Base-by-base conservation (phyloP, 345 rosid species). In the Lenwebbia sp. region DNA sequence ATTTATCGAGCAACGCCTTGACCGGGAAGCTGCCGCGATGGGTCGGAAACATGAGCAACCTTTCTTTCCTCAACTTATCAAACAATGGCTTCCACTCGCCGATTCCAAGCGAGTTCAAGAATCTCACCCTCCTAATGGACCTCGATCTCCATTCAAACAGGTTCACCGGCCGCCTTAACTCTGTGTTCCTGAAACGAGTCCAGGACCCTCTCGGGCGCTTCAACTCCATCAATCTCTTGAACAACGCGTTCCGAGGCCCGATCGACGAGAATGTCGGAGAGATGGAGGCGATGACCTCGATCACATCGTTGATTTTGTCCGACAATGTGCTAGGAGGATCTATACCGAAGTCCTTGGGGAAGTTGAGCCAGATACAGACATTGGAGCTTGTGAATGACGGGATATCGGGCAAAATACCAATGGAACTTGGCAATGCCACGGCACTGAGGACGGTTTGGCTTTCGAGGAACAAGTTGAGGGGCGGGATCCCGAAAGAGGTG, bases 61-160 rank as follows among this genome's bases (percentile, higher is more conserved):
- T 94, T 30, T 88, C 93, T 41, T 91, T 92, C 83, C 92, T 93
- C 25, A 92, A 94, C 88, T 84, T 94, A 84, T 92, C 94, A 4
- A 91, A 90, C 83, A 93, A 94, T 25, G 91, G 86, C 4, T 87
- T 93, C 41, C 87, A 84, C 57, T 93, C 95, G 25, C 86, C 91
- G 9, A 87, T 94, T 37, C 96, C 95, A 3, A 83, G 21, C 19
- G 92, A 89, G 84, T 91, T 92, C 90, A 89, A 86, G 88, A 94
- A 90, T 76, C 93, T 93, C 53, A 88, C 88, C 52, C 87, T 91
- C 53, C 91, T 93, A n/a, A 89, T 89, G 93, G 95, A 91, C 88
- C 93, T 94, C 83, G 95, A 93, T 87, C 93, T 93, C 54, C 96
- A 94, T 84, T 94, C 95, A 54, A 94, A 94, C 90, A 90, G 88